Conservation (phyloP, 495 filamentous ascomycete species). For the Penicillium odoratum region DNA sequence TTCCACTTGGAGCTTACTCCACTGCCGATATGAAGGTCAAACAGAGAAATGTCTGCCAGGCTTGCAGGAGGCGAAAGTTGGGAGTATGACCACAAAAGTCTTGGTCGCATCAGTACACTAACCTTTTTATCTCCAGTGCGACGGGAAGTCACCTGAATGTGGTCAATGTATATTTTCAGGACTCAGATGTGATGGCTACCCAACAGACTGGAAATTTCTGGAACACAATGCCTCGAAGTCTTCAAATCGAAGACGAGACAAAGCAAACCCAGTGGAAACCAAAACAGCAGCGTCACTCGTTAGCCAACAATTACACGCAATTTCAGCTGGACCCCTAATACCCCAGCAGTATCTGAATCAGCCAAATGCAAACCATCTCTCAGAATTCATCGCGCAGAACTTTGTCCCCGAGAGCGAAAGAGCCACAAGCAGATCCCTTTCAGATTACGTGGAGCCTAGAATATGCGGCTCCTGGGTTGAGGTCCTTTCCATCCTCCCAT, state of each 20-base stretch:
- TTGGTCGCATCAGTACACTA: neutral
- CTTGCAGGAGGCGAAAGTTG: slow-evolving; percentile 26
- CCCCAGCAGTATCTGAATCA: neutral
- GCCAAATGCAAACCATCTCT: neutral
- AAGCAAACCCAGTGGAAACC: neutral
- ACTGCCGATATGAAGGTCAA: slow-evolving; percentile 23
- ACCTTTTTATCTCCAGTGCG: slow-evolving; percentile 17
- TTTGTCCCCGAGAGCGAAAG: slow-evolving; percentile 16
- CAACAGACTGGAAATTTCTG: slow-evolving; percentile 24
- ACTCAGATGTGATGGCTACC: slow-evolving; percentile 21
- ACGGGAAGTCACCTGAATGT: slow-evolving; percentile 26
- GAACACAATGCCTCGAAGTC: neutral
- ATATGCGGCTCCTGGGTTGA: slow-evolving; percentile 44
- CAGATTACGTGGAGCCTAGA: slow-evolving; percentile 20
- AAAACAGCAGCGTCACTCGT: neutral
- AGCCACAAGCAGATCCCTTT: neutral
- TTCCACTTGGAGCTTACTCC: neutral
- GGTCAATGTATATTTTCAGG: slow-evolving; percentile 24
- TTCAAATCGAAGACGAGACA: neutral
- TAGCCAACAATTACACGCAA: neutral
- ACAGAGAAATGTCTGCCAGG: slow-evolving; percentile 22
- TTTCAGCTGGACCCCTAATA: neutral
- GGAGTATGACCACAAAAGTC: slow-evolving; percentile 16
- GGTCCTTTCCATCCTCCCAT: slow-evolving; percentile 29
- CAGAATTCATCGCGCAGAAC: slow-evolving; percentile 7